Base-by-base conservation (phyloP, 345 rosid genomes). In the Iberis pinnata region DNA sequence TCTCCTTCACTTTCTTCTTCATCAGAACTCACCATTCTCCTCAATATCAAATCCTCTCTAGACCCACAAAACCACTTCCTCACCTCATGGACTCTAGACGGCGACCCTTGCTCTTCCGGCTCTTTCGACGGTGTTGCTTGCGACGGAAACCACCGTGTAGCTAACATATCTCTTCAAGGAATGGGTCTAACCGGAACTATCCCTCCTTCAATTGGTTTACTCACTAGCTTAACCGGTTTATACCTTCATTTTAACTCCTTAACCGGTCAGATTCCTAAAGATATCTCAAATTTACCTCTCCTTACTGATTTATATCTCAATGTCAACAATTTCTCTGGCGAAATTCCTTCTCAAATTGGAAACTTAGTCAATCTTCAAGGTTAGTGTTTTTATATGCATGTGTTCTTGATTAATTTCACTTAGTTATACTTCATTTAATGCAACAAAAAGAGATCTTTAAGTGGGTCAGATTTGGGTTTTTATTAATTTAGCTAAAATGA, bases 101-200 rank as follows among this genome's bases (percentile, higher is more conserved):
- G 64, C 24, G 79, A 81, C 73, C 94, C 88, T 1, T 90, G n/a
- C n/a, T n/a, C n/a, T n/a, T n/a, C n/a, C n/a, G n/a, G 98, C 13
- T 75, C 84, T 6, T 92, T 92, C 54, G 77, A 80, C 54, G 98
- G 98, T 0, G 89, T 92, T 10, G 95, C 88, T 24, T 92, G 98
- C 76, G 71, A 92, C 57, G 85, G 73, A 32, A 50, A 66, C 24
- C 85, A 78, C 43, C 72, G 22, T n/a, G 88, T 92, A 0, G 72
- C 93, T 6, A 92, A 88, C 68, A 83, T 92, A 4, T 85, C 98
- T 38, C 82, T 92, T 2, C 95, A 85, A 65, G 98, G 98, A 56
- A 88, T 73, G 76, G 94, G 95, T 15, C 83, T 92, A 11, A 70
- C 71, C 15, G 97, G 98, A 27, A 64, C 67, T 58, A 77, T 92